These are phyloP conservation scores for Citrus maxima DNA, from an alignment of 345 rosid species.

Conservation along the genomic window DNA sequence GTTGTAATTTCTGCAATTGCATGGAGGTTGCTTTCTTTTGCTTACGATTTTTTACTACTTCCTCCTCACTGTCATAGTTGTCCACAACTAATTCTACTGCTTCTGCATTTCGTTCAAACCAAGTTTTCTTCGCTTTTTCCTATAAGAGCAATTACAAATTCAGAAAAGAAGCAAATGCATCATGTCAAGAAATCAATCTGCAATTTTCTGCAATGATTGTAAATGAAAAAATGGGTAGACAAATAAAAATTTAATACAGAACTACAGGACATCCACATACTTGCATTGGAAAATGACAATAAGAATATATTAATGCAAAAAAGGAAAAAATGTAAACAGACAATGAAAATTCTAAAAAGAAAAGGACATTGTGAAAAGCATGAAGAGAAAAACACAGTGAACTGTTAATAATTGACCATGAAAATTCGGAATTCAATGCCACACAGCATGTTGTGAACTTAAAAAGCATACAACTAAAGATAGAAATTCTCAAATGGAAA, in stretches of 20 bases:
- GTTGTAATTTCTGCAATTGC: constrained; percentile 56
- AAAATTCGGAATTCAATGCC: neutral
- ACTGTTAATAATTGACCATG: neutral
- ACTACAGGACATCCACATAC: neutral
- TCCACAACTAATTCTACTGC: constrained; percentile 66
- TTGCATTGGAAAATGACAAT: neutral
- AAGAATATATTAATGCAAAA: neutral
- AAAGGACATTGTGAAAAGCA: neutral
- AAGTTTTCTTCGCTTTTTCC: constrained; percentile 80
- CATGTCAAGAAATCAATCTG: neutral
- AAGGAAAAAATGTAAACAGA: neutral
- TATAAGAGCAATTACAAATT: constrained; percentile 22
- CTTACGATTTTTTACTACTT: constrained; percentile 60
- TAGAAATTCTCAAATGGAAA: neutral
- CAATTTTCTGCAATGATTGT: neutral
- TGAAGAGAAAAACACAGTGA: neutral
- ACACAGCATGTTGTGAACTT: neutral
- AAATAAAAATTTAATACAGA: neutral
- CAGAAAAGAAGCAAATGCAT: neutral
- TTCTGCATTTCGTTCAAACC: constrained; percentile 87
- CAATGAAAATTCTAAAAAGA: neutral
- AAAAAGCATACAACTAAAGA: neutral
- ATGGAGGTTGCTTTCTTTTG: constrained; percentile 57
- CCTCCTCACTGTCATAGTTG: constrained; percentile 82
- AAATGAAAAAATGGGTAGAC: neutral